Evolutionary conservation across 169 alveolate genomes (phyloP).

Genomic region (Plasmodium relictum): DNA sequence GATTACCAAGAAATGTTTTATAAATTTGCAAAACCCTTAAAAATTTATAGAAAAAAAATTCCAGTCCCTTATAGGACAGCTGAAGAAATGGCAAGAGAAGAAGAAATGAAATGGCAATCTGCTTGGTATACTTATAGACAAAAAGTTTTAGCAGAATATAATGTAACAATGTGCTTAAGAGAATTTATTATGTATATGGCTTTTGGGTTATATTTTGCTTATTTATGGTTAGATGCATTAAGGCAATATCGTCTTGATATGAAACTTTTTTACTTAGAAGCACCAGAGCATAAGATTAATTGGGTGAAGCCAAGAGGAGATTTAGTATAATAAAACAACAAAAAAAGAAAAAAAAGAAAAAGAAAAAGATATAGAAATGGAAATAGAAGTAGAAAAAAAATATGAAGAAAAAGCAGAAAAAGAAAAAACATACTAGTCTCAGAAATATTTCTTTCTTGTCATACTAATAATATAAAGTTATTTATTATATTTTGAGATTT

Average conservation of each 20-base stretch:
- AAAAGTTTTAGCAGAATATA: slow-evolving; percentile 88
- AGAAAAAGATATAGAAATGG: too few species aligned
- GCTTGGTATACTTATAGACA: slow-evolving; percentile 92
- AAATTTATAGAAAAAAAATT: slow-evolving; percentile 89
- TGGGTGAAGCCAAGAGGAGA: slow-evolving; percentile 94
- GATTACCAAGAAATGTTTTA: slow-evolving; percentile 94
- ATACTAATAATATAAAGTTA: too few species aligned
- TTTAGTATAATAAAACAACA: slow-evolving; percentile 79
- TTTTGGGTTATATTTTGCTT: slow-evolving; percentile 85
- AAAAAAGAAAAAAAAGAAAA: too few species aligned
- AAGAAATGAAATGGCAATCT: slow-evolving; percentile 88
- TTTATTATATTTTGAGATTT: too few species aligned
- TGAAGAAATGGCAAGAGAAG: slow-evolving; percentile 86
- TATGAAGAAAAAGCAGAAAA: too few species aligned
- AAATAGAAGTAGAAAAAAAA: too few species aligned
- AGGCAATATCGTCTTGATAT: slow-evolving; percentile 88
- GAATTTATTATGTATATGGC: slow-evolving; percentile 87
- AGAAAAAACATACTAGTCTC: too few species aligned
- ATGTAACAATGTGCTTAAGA: slow-evolving; percentile 83
- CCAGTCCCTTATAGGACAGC: slow-evolving; percentile 91
- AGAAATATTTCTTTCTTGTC: too few species aligned
- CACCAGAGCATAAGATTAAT: slow-evolving; percentile 92
- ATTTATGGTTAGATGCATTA: slow-evolving; percentile 85
- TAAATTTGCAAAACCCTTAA: slow-evolving; percentile 91
- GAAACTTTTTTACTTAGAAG: slow-evolving; percentile 92